A percentile compares a stretch with the other conserved stretches of the same genome.
phyloP scores from a whole-genome alignment of 2,329 filamentous ascomycete species.

The Verticillium alfalfae region DNA sequence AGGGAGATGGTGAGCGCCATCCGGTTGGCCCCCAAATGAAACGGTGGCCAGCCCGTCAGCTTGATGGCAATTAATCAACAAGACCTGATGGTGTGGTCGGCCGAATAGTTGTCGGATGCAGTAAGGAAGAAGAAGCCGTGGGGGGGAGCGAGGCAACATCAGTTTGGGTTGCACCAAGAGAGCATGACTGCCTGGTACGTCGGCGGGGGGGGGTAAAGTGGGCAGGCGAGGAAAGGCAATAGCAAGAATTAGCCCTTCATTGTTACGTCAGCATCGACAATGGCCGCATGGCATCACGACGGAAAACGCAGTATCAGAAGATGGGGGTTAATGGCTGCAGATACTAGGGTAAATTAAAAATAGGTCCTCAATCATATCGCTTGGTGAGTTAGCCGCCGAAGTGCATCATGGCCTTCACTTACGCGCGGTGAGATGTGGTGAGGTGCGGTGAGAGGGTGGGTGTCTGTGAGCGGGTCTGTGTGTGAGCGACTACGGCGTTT shows the following conservation, averaged over 20 bases:
- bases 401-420: background rate
- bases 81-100: background rate
- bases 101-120: background rate
- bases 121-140: conserved; percentile 1
- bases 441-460: background rate
- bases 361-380: conserved; percentile 14
- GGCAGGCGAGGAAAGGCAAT: conserved; percentile 1
- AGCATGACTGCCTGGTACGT: background rate
- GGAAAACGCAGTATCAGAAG: background rate
- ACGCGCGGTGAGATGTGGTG: background rate
- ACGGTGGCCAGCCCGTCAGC: background rate
- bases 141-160: background rate
- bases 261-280: background rate
- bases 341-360: conserved; percentile 28
- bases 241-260: background rate
- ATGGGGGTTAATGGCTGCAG: conserved; percentile 6
- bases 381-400: background rate
- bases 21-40: background rate
- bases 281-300: conserved; percentile 1
- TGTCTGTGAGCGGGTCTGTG: background rate
- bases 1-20: conserved; percentile 1
- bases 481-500: background rate
- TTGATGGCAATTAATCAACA: background rate
- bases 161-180: background rate
- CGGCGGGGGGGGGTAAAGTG: background rate